Conservation (phyloP, 768 basidiomycete genomes). For the Paxillus rubicundulus region DNA sequence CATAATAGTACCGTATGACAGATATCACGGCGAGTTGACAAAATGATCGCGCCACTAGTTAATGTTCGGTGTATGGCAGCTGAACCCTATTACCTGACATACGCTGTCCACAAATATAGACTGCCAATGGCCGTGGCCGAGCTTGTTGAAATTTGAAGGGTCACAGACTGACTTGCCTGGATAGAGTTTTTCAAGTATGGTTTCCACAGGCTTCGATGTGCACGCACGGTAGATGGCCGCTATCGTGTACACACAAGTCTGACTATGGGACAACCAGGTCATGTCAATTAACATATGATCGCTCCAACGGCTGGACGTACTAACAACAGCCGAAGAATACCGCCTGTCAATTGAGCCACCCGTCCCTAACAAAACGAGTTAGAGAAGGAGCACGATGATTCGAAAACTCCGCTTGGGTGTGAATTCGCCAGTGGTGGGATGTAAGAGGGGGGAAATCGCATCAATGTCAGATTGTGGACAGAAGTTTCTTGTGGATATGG, state of each 20-base stretch:
- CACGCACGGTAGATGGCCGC: not conserved
- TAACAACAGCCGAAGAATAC: not conserved
- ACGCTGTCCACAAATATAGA: not conserved
- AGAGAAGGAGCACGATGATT: not conserved
- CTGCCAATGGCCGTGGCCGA: not conserved
- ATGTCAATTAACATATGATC: constrained; percentile 1
- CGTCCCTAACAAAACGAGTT: too few relatives aligned
- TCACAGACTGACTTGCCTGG: not conserved
- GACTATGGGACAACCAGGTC: not conserved
- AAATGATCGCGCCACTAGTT: not conserved
- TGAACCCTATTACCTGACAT: not conserved
- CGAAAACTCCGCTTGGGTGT: not conserved
- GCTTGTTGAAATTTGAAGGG: not conserved
- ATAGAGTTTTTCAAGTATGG: not conserved
- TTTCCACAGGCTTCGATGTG: not conserved
- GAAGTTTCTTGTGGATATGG: not conserved
- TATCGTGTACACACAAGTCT: not conserved
- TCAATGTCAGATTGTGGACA: not conserved
- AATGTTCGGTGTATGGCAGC: not conserved
- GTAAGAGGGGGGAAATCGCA: not conserved
- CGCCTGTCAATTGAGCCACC: not conserved
- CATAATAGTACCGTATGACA: not conserved
- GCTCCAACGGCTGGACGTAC: constrained; percentile 11
- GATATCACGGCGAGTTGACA: not conserved
- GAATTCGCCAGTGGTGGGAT: not conserved